phyloP scores from a whole-genome alignment of 148 eudicot genomes.

The Chenopodium album region DNA sequence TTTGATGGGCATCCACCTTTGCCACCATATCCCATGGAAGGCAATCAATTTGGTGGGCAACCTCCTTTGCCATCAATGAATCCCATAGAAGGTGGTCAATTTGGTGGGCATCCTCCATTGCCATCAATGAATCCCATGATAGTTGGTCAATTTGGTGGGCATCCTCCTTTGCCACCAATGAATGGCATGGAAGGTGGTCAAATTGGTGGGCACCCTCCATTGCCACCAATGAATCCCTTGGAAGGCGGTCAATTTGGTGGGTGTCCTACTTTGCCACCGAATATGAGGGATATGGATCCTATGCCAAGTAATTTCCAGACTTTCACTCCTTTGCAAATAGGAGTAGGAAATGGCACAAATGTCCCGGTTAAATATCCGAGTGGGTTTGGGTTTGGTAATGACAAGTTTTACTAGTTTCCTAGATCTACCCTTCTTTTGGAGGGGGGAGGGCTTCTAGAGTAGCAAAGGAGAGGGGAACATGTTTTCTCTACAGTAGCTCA shows the following conservation, averaged over 20 bases:
- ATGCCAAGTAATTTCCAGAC: neutral
- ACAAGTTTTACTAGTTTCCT: neutral
- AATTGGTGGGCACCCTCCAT: neutral
- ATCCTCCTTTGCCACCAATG: no score
- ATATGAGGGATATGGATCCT: neutral
- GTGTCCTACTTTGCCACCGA: neutral
- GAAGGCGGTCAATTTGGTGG: constrained; percentile 1
- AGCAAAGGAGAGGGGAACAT: neutral
- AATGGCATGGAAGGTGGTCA: neutral
- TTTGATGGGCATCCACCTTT: neutral
- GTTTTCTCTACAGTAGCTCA: neutral
- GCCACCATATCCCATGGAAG: neutral
- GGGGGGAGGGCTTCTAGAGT: neutral
- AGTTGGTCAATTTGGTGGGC: no score
- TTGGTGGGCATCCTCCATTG: no score
- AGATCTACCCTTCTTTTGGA: neutral
- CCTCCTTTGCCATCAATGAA: no score
- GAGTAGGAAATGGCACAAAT: neutral
- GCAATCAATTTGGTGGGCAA: no score
- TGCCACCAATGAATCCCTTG: neutral
- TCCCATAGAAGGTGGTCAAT: no score
- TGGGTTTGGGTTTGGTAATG: neutral
- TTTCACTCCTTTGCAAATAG: constrained; percentile 1
- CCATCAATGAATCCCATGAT: no score
- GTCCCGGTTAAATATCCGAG: neutral